Percentiles rank a stretch among this genome's conserved stretches.
Conservation (phyloP, 2,329 filamentous ascomycete genomes). For the Fusarium aywerte region DNA sequence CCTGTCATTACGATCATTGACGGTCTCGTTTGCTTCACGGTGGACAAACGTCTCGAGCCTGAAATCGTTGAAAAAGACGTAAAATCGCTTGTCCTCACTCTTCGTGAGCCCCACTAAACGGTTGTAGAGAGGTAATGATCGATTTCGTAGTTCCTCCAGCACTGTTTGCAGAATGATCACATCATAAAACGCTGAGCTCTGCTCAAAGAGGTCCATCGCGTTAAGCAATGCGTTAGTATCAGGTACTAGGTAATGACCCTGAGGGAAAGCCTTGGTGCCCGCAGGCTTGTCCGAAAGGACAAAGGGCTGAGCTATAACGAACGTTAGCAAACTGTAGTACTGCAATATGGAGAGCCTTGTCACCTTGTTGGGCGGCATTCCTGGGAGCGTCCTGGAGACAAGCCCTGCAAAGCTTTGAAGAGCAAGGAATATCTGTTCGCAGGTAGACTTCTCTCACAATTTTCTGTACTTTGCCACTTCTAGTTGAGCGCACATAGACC, state of each 20-base stretch:
- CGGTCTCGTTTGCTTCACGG: conserved; percentile 80
- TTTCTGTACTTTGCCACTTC: conserved; percentile 97
- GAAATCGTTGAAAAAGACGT: conserved; percentile 99
- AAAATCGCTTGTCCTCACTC: conserved; percentile 96
- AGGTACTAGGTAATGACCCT: conserved; percentile 93
- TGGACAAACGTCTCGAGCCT: conserved; percentile 88
- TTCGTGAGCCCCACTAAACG: conserved; percentile 89
- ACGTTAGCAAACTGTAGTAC: conserved; percentile 15
- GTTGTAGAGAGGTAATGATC: conserved; percentile 94
- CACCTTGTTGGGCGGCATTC: conserved; percentile 82
- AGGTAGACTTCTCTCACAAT: conserved; percentile 97
- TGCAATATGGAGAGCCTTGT: conserved; percentile 37
- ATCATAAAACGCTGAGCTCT: conserved; percentile 90
- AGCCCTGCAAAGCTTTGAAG: conserved; percentile 83
- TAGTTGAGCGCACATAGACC: conserved; percentile 93
- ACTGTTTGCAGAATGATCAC: conserved; percentile 97
- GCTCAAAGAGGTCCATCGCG: conserved; percentile 97
- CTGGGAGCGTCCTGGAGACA: conserved; percentile 81
- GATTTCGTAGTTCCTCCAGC: conserved; percentile 93
- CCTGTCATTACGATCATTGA: conserved; percentile 96
- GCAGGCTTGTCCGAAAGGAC: conserved; percentile 90
- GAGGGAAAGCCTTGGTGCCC: conserved; percentile 81
- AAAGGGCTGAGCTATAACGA: conserved; percentile 74
- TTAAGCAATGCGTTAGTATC: conserved; percentile 96
- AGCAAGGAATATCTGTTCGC: conserved; percentile 96